Conservation (phyloP, 352 stramenopile species). For the Poterioochromonas sp. region DNA sequence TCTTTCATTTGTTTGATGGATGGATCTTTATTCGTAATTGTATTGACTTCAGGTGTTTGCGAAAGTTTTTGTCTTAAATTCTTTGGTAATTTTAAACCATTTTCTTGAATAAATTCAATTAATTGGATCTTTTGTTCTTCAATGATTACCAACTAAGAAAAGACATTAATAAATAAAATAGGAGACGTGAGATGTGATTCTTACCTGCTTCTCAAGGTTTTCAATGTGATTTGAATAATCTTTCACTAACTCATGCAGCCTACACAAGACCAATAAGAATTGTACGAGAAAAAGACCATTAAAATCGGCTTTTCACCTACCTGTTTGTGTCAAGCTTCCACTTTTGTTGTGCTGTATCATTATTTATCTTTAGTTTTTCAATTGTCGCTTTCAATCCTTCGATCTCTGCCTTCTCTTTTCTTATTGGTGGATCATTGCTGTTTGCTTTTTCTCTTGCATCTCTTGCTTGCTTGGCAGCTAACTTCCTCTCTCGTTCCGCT, state of each 20-base stretch:
- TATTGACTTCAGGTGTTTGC: too few relatives aligned
- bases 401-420: constrained; percentile 36
- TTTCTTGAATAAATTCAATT: background rate
- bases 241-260: background rate
- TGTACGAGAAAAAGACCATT: too few relatives aligned
- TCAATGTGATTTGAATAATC: background rate
- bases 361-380: constrained; percentile 26
- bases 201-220: constrained; percentile 11
- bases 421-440: background rate
- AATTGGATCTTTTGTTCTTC: background rate
- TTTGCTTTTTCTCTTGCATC: background rate
- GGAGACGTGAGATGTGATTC: background rate
- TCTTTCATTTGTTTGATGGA: too few relatives aligned
- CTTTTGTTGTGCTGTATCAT: constrained; percentile 21
- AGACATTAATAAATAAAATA: background rate
- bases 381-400: constrained; percentile 37
- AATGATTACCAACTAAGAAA: background rate
- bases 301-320: too few relatives aligned
- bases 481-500: background rate
- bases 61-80: background rate
- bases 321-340: background rate
- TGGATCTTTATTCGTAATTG: too few relatives aligned
- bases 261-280: too few relatives aligned
- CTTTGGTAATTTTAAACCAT: background rate
- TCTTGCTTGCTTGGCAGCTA: constrained; percentile 21